Evolutionary conservation across 192 early-diverging fungal species (phyloP).

Genomic region (Coemansia sp.): DNA sequence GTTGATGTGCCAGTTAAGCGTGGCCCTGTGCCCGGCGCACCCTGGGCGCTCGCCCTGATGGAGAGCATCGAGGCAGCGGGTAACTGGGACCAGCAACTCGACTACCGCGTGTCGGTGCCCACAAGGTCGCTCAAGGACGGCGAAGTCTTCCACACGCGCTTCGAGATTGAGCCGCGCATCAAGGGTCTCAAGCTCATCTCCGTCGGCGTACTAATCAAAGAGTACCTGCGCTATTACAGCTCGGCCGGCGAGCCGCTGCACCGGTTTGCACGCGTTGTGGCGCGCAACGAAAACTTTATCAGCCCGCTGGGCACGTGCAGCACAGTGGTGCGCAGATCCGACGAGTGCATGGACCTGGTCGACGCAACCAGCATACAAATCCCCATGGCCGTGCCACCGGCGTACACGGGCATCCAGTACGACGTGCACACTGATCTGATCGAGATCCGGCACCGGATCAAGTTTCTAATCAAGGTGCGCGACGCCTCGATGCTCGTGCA

Average conservation of each 20-base stretch:
- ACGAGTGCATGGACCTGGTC: slow-evolving; percentile 32
- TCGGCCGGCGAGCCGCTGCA: slow-evolving; percentile 16
- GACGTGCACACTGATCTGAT: slow-evolving; percentile 41
- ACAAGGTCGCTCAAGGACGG: slow-evolving; percentile 55
- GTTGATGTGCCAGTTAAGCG: slow-evolving; percentile 47
- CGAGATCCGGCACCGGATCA: slow-evolving; percentile 49
- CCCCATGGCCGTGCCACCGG: slow-evolving; percentile 29
- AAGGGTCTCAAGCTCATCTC: slow-evolving; percentile 45
- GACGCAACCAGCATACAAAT: slow-evolving; percentile 35
- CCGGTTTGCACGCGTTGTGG: slow-evolving; percentile 25
- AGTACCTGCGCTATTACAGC: slow-evolving; percentile 53
- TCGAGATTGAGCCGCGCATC: slow-evolving; percentile 47
- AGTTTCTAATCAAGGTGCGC: slow-evolving; percentile 49
- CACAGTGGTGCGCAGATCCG: slow-evolving; percentile 9
- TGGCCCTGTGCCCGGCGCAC: slow-evolving; percentile 44
- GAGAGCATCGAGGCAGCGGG: slow-evolving; percentile 51
- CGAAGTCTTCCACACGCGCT: slow-evolving; percentile 49
- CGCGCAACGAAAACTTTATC: slow-evolving; percentile 48
- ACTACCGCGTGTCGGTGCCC: slow-evolving; percentile 57
- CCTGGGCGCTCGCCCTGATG: slow-evolving; percentile 52
- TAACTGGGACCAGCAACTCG: slow-evolving; percentile 52
- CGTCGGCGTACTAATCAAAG: slow-evolving; percentile 54
- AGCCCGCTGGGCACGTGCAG: slow-evolving; percentile 18
- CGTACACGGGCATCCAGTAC: slow-evolving; percentile 41
- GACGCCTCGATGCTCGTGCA: slow-evolving; percentile 33